These are phyloP conservation scores for Volvox africanus DNA, from an alignment of 139 green algal genomes.

Conservation along the genomic window DNA sequence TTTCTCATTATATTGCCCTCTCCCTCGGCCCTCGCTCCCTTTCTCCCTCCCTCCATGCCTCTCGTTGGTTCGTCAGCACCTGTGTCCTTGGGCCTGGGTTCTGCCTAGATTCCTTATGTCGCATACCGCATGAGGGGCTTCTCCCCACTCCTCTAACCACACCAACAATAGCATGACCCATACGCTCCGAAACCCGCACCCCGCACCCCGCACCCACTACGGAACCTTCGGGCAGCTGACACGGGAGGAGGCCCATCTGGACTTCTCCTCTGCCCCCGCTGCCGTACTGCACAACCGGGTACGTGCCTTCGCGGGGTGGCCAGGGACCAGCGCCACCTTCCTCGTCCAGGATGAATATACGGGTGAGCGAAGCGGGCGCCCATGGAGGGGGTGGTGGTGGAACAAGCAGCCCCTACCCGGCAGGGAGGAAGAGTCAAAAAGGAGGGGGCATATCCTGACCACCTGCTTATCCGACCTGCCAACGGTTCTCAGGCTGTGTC, in stretches of 20 bases:
- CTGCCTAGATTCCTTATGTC: too few species aligned
- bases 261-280: constrained; percentile 75
- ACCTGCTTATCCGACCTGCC: background rate
- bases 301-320: constrained; percentile 85
- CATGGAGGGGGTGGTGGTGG: background rate
- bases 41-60: too few species aligned
- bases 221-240: constrained; percentile 57
- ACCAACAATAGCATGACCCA: too few species aligned
- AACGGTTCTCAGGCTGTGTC: background rate
- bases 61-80: too few species aligned
- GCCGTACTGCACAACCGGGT: constrained; percentile 87
- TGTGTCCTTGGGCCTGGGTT: too few species aligned
- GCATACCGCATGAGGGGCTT: too few species aligned
- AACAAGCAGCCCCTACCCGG: background rate
- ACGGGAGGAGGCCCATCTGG: constrained; percentile 81
- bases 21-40: too few species aligned
- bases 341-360: constrained; percentile 47
- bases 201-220: too few species aligned
- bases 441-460: background rate
- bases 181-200: too few species aligned
- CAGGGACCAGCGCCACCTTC: constrained; percentile 76
- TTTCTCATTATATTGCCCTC: too few species aligned
- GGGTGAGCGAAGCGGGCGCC: constrained; percentile 27
- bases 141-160: too few species aligned
- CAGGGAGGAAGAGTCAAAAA: background rate